Evolutionary conservation across 179 eudicot species (phyloP), one percentile per base, ranked within the genome.

Genomic region (Corrigiola litoralis): DNA sequence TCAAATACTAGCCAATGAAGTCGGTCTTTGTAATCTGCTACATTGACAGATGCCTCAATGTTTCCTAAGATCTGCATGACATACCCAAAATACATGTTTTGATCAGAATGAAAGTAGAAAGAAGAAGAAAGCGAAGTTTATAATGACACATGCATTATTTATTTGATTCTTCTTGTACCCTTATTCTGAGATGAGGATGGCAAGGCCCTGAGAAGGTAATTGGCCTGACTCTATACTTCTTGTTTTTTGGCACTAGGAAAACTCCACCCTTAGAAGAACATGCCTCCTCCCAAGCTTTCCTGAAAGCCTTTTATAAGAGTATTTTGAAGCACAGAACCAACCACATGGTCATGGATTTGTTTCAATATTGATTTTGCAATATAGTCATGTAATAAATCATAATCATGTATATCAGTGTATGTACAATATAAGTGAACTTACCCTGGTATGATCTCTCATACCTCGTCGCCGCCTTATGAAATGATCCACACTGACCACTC

Each of bases 191-290:
- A 51, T 41, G 18, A 54, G 88, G 74, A 14, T 49, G 64, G 71
- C 91, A 86, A 11, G 91, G 88, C 13, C 91, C 91, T 18, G 66
- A 20, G 52, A 87, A 87, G 27, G 61, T 77, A 16, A 81, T 71
- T 33, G 81, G 87, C 71, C 82, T 87, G 21, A 82, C 78, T 48
- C 56, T 73, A 58, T 84, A 87, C 29, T 64, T 71, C 66, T 67
- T 87, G 27, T 75, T 63, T 36, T 32, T n/a, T 1, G 90, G 95
- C 25, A 87, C 90, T 65, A 81, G 58, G 40, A 83, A 57, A 41
- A 68, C 79, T 9, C 62, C 72, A 61, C 57, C 28, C 14, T 18
- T 25, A 1, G 74, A 49, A 59, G 82, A 72, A 70, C 91, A 85
- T 36, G 81, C 87, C 61, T 34, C 56, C 57, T 70, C 50, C 91